Conservation (phyloP, 768 basidiomycete species). For the Mycena venus region DNA sequence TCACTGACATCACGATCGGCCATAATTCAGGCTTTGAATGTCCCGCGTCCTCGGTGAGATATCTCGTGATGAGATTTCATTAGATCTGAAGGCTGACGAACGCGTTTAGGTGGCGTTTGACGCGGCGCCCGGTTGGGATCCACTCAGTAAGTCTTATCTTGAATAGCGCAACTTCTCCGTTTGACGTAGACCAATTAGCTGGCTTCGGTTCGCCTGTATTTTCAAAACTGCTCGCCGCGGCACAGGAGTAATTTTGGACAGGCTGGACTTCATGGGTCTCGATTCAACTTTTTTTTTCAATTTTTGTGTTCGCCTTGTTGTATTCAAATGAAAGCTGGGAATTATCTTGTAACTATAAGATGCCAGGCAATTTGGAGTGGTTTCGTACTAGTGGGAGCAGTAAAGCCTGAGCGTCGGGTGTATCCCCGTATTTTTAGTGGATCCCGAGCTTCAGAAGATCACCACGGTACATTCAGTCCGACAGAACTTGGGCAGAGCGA, state of each 20-base stretch:
- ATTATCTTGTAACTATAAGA: background rate
- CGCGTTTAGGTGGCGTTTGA: background rate
- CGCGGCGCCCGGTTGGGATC: background rate
- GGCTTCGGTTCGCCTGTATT: background rate
- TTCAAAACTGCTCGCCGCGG: background rate
- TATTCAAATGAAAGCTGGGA: background rate
- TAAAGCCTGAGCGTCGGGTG: background rate
- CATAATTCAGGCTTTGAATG: conserved; percentile 16
- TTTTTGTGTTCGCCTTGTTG: background rate
- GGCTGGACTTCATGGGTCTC: background rate
- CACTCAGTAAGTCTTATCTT: background rate
- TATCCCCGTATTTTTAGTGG: background rate
- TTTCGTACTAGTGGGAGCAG: background rate
- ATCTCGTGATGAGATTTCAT: background rate
- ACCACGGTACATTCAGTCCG: background rate
- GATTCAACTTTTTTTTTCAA: background rate
- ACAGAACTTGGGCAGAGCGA: background rate
- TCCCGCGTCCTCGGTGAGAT: background rate
- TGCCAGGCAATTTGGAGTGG: background rate
- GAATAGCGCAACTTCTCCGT: no score
- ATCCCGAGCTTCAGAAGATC: background rate
- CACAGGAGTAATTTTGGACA: background rate
- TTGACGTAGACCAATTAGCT: background rate
- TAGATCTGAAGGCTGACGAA: background rate
- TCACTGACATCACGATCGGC: conserved; percentile 10